Base-by-base conservation (phyloP, 306 rosid genomes). In the Rubus idaeus region DNA sequence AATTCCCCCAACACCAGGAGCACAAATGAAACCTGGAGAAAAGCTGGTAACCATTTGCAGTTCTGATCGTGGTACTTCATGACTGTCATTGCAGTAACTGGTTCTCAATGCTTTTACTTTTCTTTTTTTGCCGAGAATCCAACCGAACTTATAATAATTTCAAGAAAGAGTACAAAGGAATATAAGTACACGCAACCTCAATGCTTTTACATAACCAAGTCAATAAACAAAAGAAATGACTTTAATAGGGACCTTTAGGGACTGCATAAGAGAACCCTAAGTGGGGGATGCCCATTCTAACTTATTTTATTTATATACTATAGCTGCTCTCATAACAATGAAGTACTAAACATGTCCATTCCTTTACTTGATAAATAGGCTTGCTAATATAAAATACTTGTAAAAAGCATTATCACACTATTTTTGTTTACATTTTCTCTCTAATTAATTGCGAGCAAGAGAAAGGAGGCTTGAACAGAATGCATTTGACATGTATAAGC, bases 21-120 rank as follows among this genome's bases (percentile, higher is more conserved):
- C 96, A 46, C 91, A 89, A 86, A 87, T 95, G 98, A 95, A 90
- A 82, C 97, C 96, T 41, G 97, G 97, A 72, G 98, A 95, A 88
- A 92, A 82, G 87, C 96, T 94, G 96, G 98, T 94, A 89, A 52
- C 53, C 64, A 41, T 41, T 79, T 56, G 79, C 62, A 79, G 20
- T 75, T 77, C 20, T 75, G 77, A 77, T 76, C 73, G n/a, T 62
- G 79, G 72, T 71, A 68, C 57, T 82, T 79, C 56, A 23, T 61
- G 67, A 49, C 63, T 71, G 52, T 42, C 11, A 55, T 68, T 60
- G 13, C 49, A 49, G n/a, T 68, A 77, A 68, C 60, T 67, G 37
- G 40, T 53, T 46, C 62, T 77, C 40, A 16, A 5, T 18, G 49
- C 9, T 47, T 39, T 21, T 11, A 16, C 47, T n/a, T n/a, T n/a